Conservation (phyloP, 2,329 filamentous ascomycete species). For the Diaporthe sp. region DNA sequence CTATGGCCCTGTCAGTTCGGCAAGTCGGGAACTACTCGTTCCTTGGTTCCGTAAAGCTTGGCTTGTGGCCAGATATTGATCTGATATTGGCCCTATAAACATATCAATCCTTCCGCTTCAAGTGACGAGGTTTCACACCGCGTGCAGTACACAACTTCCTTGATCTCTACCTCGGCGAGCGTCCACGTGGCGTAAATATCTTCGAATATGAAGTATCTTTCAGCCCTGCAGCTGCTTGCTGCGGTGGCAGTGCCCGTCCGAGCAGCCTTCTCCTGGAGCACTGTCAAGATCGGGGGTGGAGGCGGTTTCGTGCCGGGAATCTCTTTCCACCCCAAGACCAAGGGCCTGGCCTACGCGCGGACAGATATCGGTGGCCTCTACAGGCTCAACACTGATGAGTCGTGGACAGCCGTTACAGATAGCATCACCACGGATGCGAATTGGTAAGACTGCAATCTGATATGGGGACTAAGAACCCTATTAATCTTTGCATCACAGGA, state of each 20-base stretch:
- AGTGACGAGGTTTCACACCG: too few species aligned
- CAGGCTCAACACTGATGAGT: constrained; percentile 65
- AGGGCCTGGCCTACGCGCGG: constrained; percentile 66
- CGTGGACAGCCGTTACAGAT: constrained; percentile 35
- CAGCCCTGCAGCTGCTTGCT: constrained; percentile 42
- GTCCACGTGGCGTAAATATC: background rate
- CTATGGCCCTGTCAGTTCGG: background rate
- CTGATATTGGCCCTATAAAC: constrained; percentile 24
- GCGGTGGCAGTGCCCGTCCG: constrained; percentile 42
- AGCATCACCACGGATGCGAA: constrained; percentile 35
- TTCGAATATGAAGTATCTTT: constrained; percentile 38
- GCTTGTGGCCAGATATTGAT: constrained; percentile 1
- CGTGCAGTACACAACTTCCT: background rate
- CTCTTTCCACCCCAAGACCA: constrained; percentile 65
- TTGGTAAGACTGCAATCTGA: constrained; percentile 22
- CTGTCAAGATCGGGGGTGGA: constrained; percentile 62
- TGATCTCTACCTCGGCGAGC: too few species aligned
- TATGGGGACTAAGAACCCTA: too few species aligned
- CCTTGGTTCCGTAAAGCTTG: constrained; percentile 7
- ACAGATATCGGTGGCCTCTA: constrained; percentile 71
- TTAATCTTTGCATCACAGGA: constrained; percentile 49
- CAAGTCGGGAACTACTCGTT: background rate
- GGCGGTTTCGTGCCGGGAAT: constrained; percentile 69
- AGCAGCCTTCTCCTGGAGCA: constrained; percentile 48
- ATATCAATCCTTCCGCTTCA: background rate